A percentile compares a stretch with the other conserved stretches of the same genome.
Evolutionary conservation across 108 stramenopile genomes (phyloP).

Genomic region (Chaetoceros muelleri): DNA sequence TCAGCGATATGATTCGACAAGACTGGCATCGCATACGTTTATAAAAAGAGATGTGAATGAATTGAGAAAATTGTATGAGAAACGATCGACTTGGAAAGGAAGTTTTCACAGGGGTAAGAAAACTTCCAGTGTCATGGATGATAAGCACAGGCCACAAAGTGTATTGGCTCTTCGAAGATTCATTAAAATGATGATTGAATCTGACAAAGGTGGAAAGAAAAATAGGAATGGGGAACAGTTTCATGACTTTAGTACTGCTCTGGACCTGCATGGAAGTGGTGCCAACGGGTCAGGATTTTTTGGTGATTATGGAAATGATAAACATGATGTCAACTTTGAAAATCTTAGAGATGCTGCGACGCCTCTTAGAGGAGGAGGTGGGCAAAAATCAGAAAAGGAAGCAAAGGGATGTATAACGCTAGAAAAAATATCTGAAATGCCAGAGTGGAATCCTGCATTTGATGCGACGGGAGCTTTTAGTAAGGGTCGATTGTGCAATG

Average conservation of each 20-base stretch:
- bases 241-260: background rate
- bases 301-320: background rate
- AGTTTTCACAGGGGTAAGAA: background rate
- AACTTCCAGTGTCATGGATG: background rate
- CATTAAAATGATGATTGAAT: background rate
- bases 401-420: too few species aligned
- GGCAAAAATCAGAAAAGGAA: slow-evolving; percentile 7
- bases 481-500: background rate
- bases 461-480: slow-evolving; percentile 8
- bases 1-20: slow-evolving; percentile 74
- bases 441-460: slow-evolving; percentile 11
- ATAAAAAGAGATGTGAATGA: slow-evolving; percentile 73
- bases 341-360: slow-evolving; percentile 4
- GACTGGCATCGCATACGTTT: slow-evolving; percentile 67
- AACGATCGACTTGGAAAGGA: background rate
- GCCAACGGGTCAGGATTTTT: background rate
- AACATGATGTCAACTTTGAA: slow-evolving; percentile 10
- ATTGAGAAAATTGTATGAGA: slow-evolving; percentile 48
- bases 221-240: background rate
- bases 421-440: background rate
- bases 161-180: background rate
- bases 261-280: background rate
- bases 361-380: slow-evolving; percentile 10
- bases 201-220: background rate
- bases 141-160: background rate